Percentiles rank a stretch among this genome's conserved stretches.
These are phyloP conservation scores for Elaphomyces granulatus DNA, from an alignment of 495 filamentous ascomycete species.

Conservation along the genomic window DNA sequence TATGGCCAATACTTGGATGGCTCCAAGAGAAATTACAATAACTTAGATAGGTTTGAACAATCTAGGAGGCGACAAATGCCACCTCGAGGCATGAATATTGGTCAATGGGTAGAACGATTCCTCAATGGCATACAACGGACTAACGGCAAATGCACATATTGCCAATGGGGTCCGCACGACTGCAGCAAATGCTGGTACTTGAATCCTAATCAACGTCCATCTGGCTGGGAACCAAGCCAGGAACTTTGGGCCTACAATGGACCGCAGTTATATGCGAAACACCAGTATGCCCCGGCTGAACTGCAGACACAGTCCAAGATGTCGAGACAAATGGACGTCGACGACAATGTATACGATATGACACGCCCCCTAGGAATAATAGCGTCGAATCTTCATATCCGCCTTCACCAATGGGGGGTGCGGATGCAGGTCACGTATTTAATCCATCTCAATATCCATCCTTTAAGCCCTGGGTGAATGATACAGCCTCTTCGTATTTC, in stretches of 20 bases:
- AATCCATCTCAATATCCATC: neutral
- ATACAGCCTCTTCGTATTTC: neutral
- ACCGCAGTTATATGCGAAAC: neutral
- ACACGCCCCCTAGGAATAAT: neutral
- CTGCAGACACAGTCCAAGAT: neutral
- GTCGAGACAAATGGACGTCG: neutral
- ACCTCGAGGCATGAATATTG: too few relatives aligned
- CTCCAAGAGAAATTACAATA: too few relatives aligned
- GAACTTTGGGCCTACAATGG: neutral
- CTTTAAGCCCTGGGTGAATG: neutral
- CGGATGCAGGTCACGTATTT: neutral
- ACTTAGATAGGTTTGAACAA: too few relatives aligned
- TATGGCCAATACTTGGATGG: too few relatives aligned
- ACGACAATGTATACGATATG: neutral
- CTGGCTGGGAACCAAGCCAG: neutral
- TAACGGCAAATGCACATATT: too few relatives aligned
- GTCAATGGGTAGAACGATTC: too few relatives aligned
- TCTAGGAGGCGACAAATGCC: too few relatives aligned
- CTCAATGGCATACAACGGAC: too few relatives aligned
- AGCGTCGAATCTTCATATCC: neutral
- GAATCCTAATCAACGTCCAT: neutral
- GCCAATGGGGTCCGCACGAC: too few relatives aligned
- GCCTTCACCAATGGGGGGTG: neutral
- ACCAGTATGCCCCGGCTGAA: neutral
- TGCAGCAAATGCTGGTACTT: too few relatives aligned